Conservation (phyloP, 2,329 filamentous ascomycete genomes). For the Fusarium sp. region DNA sequence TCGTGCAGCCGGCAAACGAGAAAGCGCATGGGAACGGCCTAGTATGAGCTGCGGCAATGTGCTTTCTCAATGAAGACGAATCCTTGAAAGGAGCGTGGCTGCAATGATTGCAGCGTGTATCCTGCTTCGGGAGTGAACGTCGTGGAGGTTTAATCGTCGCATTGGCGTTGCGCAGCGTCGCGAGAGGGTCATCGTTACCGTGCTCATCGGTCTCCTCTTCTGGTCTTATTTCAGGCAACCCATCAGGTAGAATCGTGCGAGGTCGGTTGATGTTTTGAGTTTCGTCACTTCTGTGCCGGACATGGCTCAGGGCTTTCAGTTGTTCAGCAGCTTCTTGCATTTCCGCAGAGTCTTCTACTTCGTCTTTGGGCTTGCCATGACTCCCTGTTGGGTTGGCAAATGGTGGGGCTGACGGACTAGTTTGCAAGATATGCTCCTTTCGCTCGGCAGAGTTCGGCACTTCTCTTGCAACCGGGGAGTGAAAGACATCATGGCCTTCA, state of each 20-base stretch:
- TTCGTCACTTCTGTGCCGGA: constrained; percentile 68
- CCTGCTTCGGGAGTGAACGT: constrained; percentile 68
- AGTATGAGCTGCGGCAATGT: constrained; percentile 76
- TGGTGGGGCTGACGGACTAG: constrained; percentile 46
- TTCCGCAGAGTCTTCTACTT: constrained; percentile 72
- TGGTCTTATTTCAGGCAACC: constrained; percentile 52
- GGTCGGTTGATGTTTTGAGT: constrained; percentile 48
- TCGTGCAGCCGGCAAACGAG: constrained; percentile 83
- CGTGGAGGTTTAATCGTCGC: constrained; percentile 58
- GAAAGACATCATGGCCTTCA: constrained; percentile 48
- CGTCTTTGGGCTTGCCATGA: constrained; percentile 53
- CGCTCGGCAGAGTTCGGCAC: constrained; percentile 42
- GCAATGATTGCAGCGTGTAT: constrained; percentile 72
- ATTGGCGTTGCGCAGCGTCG: constrained; percentile 44
- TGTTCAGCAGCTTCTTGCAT: constrained; percentile 78
- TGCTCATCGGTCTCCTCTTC: constrained; percentile 56
- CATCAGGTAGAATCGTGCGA: constrained; percentile 58
- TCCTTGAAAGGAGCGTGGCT: constrained; percentile 76
- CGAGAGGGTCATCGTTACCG: constrained; percentile 45
- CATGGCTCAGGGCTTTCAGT: constrained; percentile 74
- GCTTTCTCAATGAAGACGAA: constrained; percentile 74
- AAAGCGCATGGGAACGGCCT: constrained; percentile 88
- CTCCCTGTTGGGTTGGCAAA: constrained; percentile 40
- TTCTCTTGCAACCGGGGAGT: constrained; percentile 46
- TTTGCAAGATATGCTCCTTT: constrained; percentile 46